Base-by-base conservation (phyloP, 2,329 filamentous ascomycete genomes). In the Triangularia setosa region DNA sequence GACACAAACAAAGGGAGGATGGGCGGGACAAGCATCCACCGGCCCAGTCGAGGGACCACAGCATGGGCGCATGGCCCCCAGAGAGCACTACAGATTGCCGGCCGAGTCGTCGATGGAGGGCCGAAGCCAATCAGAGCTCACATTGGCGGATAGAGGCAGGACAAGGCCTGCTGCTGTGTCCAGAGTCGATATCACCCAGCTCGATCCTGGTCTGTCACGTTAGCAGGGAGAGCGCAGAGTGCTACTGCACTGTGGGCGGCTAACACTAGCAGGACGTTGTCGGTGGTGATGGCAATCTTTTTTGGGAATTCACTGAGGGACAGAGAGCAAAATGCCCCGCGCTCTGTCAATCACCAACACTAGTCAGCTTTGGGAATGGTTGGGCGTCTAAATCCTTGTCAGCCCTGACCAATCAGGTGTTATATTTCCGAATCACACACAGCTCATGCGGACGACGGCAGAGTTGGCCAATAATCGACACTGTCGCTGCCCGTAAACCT, bases 171-270 rank as follows among this genome's bases (percentile, higher is more conserved):
- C 54, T 53, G 33, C 33, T 40, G 33, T 40, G 33, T 40, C n/a
- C 33, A 60, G 52, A 68, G 55, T 69, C 71, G 64, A 72, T 70
- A 72, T 71, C 69, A 73, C 71, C 68, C 62, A 65, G 30, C 30
- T 33, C 30, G 27, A 28, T 28, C 27, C 27, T 28, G 27, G 63
- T 60, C 48, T 65, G 63, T 63, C 56, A 64, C 57, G 30, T 61
- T 63, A 61, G 58, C 56, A 55, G 16, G 25, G 12, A 55, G 27
- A 62, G 61, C 71, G 66, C 65, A 69, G 72, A 63, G 60, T 63
- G 70, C 73, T 70, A 73, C 75, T 77, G 77, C 76, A 78, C 64
- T 72, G 64, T 72, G 74, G 76, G 78, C 78, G 78, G 77, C 70
- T 79, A 79, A 75, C 73, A 40, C 33, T 14, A 40, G 12, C 33